These are phyloP conservation scores for Plasmodium berghei DNA, from an alignment of 169 alveolate genomes.

Conservation along the genomic window DNA sequence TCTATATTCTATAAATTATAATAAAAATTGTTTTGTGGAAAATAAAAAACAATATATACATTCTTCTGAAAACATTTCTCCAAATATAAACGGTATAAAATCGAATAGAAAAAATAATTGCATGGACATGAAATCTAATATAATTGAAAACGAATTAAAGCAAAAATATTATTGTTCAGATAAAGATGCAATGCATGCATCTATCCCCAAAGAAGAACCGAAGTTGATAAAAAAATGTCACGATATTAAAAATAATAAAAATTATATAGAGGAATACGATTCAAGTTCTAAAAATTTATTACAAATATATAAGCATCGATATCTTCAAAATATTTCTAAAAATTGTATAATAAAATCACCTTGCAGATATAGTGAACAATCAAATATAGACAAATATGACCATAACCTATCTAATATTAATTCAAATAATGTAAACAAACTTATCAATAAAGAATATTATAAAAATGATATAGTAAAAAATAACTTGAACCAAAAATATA, in stretches of 20 bases:
- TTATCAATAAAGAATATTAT: background rate
- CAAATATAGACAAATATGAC: background rate
- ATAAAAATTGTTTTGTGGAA: background rate
- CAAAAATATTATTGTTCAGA: background rate
- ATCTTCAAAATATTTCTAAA: slow-evolving; percentile 41
- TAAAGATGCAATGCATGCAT: background rate
- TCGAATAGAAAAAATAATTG: background rate
- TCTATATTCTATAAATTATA: background rate
- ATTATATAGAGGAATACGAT: background rate
- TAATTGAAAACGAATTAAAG: slow-evolving; percentile 5
- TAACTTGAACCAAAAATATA: background rate
- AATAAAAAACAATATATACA: background rate
- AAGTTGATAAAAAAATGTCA: background rate
- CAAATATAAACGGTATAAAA: background rate
- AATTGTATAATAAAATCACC: slow-evolving; percentile 1
- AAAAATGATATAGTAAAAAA: background rate
- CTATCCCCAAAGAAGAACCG: slow-evolving; percentile 10
- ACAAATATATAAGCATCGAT: slow-evolving; percentile 69
- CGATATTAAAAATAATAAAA: background rate
- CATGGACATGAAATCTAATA: slow-evolving; percentile 19
- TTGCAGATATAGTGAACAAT: background rate
- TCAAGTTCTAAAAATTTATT: slow-evolving; percentile 39
- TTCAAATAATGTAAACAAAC: background rate
- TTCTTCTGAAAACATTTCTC: background rate
- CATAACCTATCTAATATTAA: background rate